Conservation (phyloP, 257 asterid species). For the Scutellaria barbata region DNA sequence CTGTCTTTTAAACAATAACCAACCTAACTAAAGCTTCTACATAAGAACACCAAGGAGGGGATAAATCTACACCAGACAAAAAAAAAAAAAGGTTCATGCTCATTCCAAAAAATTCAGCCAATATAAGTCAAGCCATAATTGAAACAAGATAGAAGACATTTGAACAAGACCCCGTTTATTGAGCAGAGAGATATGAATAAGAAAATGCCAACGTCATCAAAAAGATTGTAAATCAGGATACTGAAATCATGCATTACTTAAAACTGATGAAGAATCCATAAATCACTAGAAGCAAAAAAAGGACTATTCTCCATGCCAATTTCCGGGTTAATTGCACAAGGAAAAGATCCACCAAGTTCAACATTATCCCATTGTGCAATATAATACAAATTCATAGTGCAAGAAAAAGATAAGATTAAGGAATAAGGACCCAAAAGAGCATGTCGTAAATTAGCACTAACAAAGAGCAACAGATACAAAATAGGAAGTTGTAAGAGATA, state of each 20-base stretch:
- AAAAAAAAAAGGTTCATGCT: neutral
- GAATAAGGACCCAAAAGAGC: neutral
- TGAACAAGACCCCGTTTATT: neutral
- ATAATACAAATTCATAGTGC: neutral
- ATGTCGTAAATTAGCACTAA: neutral
- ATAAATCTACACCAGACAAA: neutral
- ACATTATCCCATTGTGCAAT: constrained; percentile 1
- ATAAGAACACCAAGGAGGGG: neutral
- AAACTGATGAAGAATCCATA: too few species aligned
- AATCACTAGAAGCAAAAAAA: too few species aligned
- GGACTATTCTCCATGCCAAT: too few species aligned
- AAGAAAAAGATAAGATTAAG: neutral
- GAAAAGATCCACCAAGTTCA: neutral
- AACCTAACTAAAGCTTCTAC: neutral
- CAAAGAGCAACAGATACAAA: neutral
- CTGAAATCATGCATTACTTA: too few species aligned
- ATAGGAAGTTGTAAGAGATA: neutral
- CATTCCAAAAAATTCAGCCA: neutral
- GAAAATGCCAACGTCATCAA: neutral
- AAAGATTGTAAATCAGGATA: neutral
- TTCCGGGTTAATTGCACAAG: too few species aligned
- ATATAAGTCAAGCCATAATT: neutral
- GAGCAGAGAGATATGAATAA: neutral
- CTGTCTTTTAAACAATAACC: neutral
- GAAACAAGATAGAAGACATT: neutral